phyloP scores from a whole-genome alignment of 2,329 filamentous ascomycete species.

The Canariomyces notabilis region DNA sequence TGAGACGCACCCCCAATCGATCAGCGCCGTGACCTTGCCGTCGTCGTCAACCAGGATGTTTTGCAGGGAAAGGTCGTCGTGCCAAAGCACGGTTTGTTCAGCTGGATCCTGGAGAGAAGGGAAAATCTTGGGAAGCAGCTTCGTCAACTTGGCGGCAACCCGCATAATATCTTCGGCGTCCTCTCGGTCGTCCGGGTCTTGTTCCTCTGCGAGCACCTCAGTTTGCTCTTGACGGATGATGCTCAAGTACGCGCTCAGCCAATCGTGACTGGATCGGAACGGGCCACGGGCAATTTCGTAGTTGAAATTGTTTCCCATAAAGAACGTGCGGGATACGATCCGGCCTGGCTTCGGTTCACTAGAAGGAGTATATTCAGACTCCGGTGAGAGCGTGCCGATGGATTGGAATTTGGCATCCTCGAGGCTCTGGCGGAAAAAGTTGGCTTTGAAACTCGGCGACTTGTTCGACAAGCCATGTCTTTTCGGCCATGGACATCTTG shows the following conservation, averaged over 20 bases:
- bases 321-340: conserved; percentile 31
- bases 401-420: conserved; percentile 16
- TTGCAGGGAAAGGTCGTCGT: conserved; percentile 33
- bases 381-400: conserved; percentile 24
- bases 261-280: conserved; percentile 33
- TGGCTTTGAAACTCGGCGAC: conserved; percentile 30
- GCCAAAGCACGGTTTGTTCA: conserved; percentile 31
- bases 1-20: conserved; percentile 40
- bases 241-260: conserved; percentile 29
- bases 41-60: conserved; percentile 37
- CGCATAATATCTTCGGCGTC: conserved; percentile 25
- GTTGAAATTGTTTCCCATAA: conserved; percentile 28
- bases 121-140: conserved; percentile 30
- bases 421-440: conserved; percentile 20
- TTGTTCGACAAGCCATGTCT: conserved; percentile 29
- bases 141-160: conserved; percentile 25
- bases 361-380: neutral
- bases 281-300: conserved; percentile 34
- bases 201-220: conserved; percentile 9
- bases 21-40: conserved; percentile 31
- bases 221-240: conserved; percentile 27
- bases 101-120: conserved; percentile 17
- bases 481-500: conserved; percentile 28
- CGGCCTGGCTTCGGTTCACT: conserved; percentile 15
- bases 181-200: conserved; percentile 26